These are phyloP conservation scores for Verticillium albo-atrum DNA, from an alignment of 2,329 filamentous ascomycete genomes.

Conservation along the genomic window DNA sequence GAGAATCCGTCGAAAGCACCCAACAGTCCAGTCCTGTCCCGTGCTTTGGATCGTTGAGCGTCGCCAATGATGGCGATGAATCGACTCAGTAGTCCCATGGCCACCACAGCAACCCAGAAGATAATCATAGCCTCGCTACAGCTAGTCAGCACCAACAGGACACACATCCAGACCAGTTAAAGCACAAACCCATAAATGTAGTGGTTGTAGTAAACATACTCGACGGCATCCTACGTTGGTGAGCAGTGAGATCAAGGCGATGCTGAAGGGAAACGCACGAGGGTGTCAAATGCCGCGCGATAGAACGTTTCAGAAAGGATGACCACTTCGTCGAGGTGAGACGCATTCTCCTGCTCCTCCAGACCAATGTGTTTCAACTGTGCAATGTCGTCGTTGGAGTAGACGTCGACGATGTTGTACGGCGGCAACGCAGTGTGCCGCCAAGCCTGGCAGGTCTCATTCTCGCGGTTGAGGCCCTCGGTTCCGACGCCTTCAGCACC, in stretches of 20 bases:
- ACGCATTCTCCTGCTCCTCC: conserved; percentile 15
- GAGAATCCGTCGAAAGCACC: neutral
- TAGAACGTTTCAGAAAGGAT: conserved; percentile 29
- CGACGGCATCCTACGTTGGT: conserved; percentile 22
- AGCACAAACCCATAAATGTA: conserved; percentile 29
- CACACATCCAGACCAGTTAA: neutral
- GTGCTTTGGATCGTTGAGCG: neutral
- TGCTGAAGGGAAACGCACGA: conserved; percentile 19
- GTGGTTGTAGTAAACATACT: conserved; percentile 30
- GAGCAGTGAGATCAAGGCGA: conserved; percentile 1
- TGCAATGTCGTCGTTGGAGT: conserved; percentile 26
- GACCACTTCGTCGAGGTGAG: conserved; percentile 21
- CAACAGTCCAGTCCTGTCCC: neutral
- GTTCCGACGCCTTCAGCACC: conserved; percentile 23
- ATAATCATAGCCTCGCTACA: conserved; percentile 26
- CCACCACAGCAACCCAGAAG: conserved; percentile 36
- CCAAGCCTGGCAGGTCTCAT: conserved; percentile 26
- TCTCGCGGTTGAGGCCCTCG: conserved; percentile 18
- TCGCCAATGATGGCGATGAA: conserved; percentile 6
- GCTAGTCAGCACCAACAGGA: neutral
- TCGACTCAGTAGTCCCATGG: conserved; percentile 29
- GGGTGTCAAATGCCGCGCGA: conserved; percentile 29
- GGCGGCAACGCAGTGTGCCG: conserved; percentile 24
- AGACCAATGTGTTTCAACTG: conserved; percentile 21
- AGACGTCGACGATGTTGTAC: conserved; percentile 26